Evolutionary conservation across 176 grass and related monocot species (phyloP).

Genomic region (Puccinellia tenuiflora): DNA sequence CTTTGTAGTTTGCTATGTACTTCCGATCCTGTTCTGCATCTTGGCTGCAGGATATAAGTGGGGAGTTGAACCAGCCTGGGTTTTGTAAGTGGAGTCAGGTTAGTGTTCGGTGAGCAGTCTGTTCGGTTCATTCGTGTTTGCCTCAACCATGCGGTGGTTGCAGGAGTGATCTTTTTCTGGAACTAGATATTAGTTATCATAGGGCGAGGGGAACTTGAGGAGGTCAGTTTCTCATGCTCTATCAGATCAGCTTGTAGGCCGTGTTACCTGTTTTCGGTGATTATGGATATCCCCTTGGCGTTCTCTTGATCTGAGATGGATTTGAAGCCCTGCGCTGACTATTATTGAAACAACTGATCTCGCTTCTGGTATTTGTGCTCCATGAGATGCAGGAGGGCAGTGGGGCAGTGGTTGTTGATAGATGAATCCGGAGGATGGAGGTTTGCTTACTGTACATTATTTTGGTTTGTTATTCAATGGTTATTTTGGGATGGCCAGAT

Average conservation of each 20-base stretch:
- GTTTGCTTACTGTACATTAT: neutral
- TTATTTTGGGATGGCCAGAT: neutral
- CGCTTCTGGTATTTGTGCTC: neutral
- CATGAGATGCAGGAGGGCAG: neutral
- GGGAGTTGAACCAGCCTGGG: neutral
- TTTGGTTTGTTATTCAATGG: neutral
- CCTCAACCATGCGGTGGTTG: neutral
- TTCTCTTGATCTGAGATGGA: neutral
- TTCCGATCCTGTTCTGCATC: neutral
- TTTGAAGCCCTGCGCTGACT: neutral
- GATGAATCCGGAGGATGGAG: neutral
- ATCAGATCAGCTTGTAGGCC: slow-evolving; percentile 3
- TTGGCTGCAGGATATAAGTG: neutral
- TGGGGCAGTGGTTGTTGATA: neutral
- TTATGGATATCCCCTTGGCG: neutral
- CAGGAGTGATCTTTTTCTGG: slow-evolving; percentile 6
- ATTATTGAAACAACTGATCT: neutral
- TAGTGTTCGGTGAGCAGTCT: neutral
- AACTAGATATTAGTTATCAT: neutral
- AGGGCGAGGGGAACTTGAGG: neutral
- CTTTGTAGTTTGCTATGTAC: neutral
- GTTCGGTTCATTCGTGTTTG: neutral
- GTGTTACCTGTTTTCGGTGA: slow-evolving; percentile 9
- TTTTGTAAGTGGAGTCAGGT: neutral
- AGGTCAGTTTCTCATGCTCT: slow-evolving; percentile 19